Evolutionary conservation across 805 yeast species (phyloP), one percentile per base, ranked within the genome.

Genomic region (Candida michaelii): DNA sequence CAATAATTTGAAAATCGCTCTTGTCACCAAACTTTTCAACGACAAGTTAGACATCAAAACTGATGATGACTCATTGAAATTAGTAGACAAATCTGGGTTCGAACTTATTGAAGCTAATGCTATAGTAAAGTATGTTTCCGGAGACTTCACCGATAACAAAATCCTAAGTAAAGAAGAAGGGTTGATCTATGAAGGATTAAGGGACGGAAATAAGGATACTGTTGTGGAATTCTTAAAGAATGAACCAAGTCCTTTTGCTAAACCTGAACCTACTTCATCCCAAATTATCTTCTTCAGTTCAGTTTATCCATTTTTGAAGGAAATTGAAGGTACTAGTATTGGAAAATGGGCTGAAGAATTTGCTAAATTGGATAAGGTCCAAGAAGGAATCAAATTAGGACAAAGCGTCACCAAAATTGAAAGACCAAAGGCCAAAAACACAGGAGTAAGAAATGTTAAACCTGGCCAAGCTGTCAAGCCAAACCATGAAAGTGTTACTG

Each of bases 51-150:
- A 27, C 1, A 16, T 46, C 27, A 18, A 30, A n/a, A 47, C 60
- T 12, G 53, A 47, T 19, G 51, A 57, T 18, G 63, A 59, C 15
- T 53, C 57, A 40, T 46, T 58, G 32, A 48, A 50, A 17, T 64
- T 74, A 47, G 43, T 59, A 5, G 69, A 70, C 46, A 59, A 69
- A 29, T 60, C 62, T 5, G 33, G 63, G 2, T 74, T 79, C 40
- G 76, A 74, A 51, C 69, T 85, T 47, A 63, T 71, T 44, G 88
- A 84, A 59, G 71, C 87, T 15, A 82, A 84, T 56, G 81, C 93
- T 15, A 80, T 84, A 40, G 82, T 84, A 47, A 80, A 81, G 59
- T 85, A 79, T 54, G 63, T 82, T 47, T 67, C 79, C 29, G 60
- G 66, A 16, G 81, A 79, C 48, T 82, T 79, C 47, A 43, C 61